phyloP scores from a whole-genome alignment of 257 asterid genomes.

The Scutellaria baicalensis region DNA sequence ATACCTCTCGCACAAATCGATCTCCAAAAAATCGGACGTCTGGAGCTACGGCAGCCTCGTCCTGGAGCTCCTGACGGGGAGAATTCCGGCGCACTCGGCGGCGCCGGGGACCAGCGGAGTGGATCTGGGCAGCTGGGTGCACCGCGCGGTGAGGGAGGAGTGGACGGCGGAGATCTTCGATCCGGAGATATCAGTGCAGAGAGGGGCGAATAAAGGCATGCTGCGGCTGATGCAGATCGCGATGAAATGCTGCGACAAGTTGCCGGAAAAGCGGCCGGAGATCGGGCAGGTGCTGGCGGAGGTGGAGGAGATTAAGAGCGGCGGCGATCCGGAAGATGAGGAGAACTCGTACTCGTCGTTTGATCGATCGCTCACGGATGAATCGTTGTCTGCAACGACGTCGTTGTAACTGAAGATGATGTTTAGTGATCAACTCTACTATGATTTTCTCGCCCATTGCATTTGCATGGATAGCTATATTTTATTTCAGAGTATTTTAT shows the following conservation, averaged over 20 bases:
- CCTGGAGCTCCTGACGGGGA: conserved; percentile 71
- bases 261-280: conserved; percentile 69
- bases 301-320: conserved; percentile 45
- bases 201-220: conserved; percentile 63
- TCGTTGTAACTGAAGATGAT: background rate
- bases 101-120: conserved; percentile 43
- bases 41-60: conserved; percentile 78
- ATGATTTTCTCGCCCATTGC: no score
- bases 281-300: conserved; percentile 44
- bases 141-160: conserved; percentile 85
- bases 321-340: conserved; percentile 48
- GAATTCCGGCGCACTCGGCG: conserved; percentile 44
- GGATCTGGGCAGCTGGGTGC: conserved; percentile 72
- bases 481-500: background rate
- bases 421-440: no score
- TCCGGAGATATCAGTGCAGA: conserved; percentile 57
- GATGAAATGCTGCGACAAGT: conserved; percentile 57
- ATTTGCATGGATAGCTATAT: background rate
- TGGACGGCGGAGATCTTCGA: conserved; percentile 94
- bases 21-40: conserved; percentile 58
- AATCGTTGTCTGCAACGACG: conserved; percentile 26
- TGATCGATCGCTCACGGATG: conserved; percentile 65
- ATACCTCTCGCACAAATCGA: conserved; percentile 31
- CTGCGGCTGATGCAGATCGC: conserved; percentile 59
- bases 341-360: conserved; percentile 38